Conservation (phyloP, 169 alveolate genomes). For the Plasmodium ovale region DNA sequence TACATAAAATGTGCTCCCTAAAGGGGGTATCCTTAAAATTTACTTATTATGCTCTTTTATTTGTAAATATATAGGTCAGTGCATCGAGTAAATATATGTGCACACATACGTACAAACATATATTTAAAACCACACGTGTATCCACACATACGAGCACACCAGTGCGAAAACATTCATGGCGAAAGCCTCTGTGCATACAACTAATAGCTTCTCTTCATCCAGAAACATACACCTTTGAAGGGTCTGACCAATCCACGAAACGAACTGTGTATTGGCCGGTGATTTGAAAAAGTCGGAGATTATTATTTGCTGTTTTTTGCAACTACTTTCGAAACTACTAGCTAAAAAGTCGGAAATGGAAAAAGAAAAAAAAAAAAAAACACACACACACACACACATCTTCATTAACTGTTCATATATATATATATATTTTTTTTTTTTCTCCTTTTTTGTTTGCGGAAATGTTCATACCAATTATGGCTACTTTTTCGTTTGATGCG, state of each 20-base stretch:
- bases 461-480: constrained; percentile 33
- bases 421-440: neutral
- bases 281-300: constrained; percentile 40
- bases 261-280: constrained; percentile 28
- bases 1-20: neutral
- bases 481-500: constrained; percentile 42
- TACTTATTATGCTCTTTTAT: neutral
- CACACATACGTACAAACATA: neutral
- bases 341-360: constrained; percentile 17
- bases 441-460: no score
- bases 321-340: constrained; percentile 32
- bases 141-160: neutral
- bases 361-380: neutral
- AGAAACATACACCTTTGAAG: constrained; percentile 48
- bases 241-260: constrained; percentile 71
- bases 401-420: neutral
- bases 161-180: neutral
- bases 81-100: neutral
- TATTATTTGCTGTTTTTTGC: constrained; percentile 60
- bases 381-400: neutral
- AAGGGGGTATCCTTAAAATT: no score
- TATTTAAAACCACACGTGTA: neutral
- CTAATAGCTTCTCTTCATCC: constrained; percentile 39
- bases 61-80: neutral
- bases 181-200: constrained; percentile 16